Base-by-base conservation (phyloP, 257 asterid genomes). In the Osmanthus fragrans region DNA sequence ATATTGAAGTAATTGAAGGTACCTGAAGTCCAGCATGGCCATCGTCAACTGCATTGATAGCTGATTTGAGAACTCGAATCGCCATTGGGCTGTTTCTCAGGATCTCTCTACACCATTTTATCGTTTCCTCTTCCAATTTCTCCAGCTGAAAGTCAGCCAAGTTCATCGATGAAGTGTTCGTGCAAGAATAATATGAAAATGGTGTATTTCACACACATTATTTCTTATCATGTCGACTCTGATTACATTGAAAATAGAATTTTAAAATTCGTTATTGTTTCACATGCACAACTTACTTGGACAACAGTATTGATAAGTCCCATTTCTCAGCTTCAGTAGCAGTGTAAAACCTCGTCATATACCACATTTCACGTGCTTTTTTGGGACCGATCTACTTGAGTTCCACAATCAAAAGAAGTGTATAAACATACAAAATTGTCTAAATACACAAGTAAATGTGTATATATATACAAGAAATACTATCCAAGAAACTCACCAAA, bases 1-100 rank as follows among this genome's bases (percentile, higher is more conserved):
- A 60, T 60, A 60, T 60, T 23, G 27, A 23, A 70, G 71, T 58
- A 49, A 70, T 21, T 70, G 0, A 56, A 39, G 27, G 27, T 85
- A 91, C 98, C 98, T 94, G 99, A 81, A 95, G 97, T 72, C 99
- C 99, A 49, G 97, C 85, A 80, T 91, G 97, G 1, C 98, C 99
- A 82, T 95, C 99, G 68, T 95, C 99, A 30, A 85, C 92, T 30
- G 99, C 98, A 84, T 95, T 93, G 74, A 95, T 87, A 67, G 99
- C 96, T 27, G 98, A 87, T 88, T 95, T 95, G 71, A 89, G 88
- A 1, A 95, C 88, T 15, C 98, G 91, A 54, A 95, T 84, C 0
- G 99, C 97, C 82, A 90, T 95, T 0, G 99, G 99, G 73, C 99
- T 92, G 80, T 92, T 95, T 84, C 98, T 93, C 77, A 88, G 73